Conservation (phyloP, 331 rosid genomes). For the Pyrus hybrid region DNA sequence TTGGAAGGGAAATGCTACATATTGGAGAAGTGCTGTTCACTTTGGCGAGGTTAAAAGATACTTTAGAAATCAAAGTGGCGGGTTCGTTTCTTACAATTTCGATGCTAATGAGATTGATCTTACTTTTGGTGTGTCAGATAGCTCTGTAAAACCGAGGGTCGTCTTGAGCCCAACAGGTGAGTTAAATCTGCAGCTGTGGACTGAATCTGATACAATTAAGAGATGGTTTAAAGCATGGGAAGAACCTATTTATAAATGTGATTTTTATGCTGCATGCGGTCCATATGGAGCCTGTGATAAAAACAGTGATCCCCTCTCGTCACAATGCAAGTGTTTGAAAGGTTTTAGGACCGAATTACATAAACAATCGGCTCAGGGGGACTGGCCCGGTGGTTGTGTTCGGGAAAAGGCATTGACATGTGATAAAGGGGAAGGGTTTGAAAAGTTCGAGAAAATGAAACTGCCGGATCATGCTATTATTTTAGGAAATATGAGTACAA, state of each 20-base stretch:
- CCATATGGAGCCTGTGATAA: constrained; percentile 15
- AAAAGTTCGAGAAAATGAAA: neutral
- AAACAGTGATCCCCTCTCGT: constrained; percentile 1
- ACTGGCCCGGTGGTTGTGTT: constrained; percentile 43
- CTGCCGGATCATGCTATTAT: neutral
- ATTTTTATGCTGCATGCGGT: neutral
- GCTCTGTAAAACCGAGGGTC: neutral
- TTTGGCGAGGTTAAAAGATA: neutral
- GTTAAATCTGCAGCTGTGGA: neutral
- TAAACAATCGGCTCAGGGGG: constrained; percentile 5
- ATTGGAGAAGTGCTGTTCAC: neutral
- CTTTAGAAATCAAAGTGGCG: neutral
- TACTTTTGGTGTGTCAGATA: neutral
- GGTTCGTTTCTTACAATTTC: neutral
- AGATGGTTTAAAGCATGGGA: neutral
- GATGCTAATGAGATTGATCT: neutral
- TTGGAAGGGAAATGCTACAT: neutral
- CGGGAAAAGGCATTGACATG: constrained; percentile 31
- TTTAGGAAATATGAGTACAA: neutral
- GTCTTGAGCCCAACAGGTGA: neutral
- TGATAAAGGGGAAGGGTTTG: neutral
- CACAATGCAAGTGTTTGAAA: constrained; percentile 34
- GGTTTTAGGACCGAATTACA: constrained; percentile 27
- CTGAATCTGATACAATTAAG: no score
- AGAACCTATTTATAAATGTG: neutral